Percentiles rank a stretch among this genome's conserved stretches.
phyloP scores from a whole-genome alignment of 2,329 filamentous ascomycete genomes.

The Ophiostoma himal-ulmi region DNA sequence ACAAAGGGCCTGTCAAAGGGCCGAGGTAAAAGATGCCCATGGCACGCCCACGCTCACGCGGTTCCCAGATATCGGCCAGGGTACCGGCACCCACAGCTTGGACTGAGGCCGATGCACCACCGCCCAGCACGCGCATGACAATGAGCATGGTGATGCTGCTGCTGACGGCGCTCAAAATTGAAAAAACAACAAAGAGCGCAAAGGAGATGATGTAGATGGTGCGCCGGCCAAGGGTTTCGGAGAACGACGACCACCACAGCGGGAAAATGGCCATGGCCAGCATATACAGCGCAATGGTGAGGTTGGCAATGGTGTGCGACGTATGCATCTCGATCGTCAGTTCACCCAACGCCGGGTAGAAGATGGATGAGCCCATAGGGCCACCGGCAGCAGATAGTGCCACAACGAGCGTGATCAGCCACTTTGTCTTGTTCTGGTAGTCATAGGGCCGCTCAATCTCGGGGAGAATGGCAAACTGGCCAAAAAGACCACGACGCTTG shows the following conservation, averaged over 20 bases:
- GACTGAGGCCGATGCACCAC: conserved; percentile 72
- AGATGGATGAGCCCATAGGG: conserved; percentile 77
- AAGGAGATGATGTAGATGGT: conserved; percentile 77
- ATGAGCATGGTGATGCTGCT: conserved; percentile 68
- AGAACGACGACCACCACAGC: conserved; percentile 81
- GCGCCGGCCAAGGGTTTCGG: conserved; percentile 64
- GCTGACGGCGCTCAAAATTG: conserved; percentile 62
- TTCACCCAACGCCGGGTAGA: conserved; percentile 66
- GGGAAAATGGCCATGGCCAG: conserved; percentile 77
- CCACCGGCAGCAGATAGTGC: conserved; percentile 70
- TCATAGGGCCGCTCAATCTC: conserved; percentile 73
- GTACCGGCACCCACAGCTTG: conserved; percentile 80
- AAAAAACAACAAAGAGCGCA: conserved; percentile 64
- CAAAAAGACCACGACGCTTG: conserved; percentile 64
- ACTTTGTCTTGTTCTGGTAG: conserved; percentile 71
- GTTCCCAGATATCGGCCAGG: conserved; percentile 74
- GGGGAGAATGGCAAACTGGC: conserved; percentile 58
- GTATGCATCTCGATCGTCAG: conserved; percentile 58
- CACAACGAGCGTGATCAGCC: conserved; percentile 73
- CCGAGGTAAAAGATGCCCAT: conserved; percentile 82
- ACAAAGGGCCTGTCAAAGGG: conserved; percentile 65
- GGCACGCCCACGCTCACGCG: conserved; percentile 64
- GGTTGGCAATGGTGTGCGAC: conserved; percentile 61
- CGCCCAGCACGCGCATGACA: conserved; percentile 65
- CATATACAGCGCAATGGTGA: conserved; percentile 77